Percentiles rank a stretch among this genome's conserved stretches.
Conservation (phyloP, 441 rosid species). For the Gossypium gossypioides region DNA sequence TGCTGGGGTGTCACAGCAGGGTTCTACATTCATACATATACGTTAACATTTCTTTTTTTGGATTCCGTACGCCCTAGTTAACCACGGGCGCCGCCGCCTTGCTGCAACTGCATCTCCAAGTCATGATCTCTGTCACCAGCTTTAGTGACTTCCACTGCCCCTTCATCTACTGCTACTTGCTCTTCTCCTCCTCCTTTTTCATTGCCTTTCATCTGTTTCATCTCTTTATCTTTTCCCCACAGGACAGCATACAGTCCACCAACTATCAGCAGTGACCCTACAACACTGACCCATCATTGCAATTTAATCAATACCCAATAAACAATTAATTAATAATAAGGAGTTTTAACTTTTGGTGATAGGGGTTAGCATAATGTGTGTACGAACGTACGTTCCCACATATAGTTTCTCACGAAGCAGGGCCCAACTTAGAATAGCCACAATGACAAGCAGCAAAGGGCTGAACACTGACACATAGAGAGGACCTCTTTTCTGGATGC, state of each 20-base stretch:
- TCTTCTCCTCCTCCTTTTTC: neutral
- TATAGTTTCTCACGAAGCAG: conserved; percentile 68
- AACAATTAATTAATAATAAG: neutral
- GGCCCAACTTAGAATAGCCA: conserved; percentile 76
- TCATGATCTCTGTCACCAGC: conserved; percentile 11
- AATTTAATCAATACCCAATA: neutral
- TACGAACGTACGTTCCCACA: conserved; percentile 54
- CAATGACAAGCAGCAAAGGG: conserved; percentile 65
- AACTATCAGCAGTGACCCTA: conserved; percentile 62
- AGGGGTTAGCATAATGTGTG: neutral
- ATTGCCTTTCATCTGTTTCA: neutral
- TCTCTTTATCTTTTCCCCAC: conserved; percentile 80
- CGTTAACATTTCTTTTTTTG: neutral
- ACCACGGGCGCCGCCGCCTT: neutral
- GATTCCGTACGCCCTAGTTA: neutral
- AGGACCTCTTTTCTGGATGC: conserved; percentile 67
- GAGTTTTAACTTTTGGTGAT: neutral
- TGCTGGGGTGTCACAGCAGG: neutral
- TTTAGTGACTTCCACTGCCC: neutral
- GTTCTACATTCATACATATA: neutral
- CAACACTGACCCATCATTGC: conserved; percentile 26
- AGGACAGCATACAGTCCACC: conserved; percentile 65
- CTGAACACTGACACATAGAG: conserved; percentile 85
- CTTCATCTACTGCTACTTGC: neutral
- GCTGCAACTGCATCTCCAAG: conserved; percentile 21